Conservation (phyloP, 1,139 yeast species). For the Saccharomyces hybrid region DNA sequence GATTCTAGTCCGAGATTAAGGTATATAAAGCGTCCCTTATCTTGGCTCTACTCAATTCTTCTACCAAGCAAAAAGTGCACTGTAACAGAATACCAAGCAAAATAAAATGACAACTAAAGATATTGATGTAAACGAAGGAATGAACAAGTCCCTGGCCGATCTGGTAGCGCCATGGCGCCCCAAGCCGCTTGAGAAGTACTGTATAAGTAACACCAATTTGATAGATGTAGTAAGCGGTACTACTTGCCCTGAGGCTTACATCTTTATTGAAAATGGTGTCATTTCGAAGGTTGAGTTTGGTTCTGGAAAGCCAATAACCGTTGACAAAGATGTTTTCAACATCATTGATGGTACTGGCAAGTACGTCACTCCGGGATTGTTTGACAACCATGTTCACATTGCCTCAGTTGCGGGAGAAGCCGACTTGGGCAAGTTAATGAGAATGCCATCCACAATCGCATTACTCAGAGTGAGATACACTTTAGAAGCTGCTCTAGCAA, state of each 20-base stretch:
- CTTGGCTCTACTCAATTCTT: not conserved
- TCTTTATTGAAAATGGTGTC: not conserved
- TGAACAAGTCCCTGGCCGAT: not conserved
- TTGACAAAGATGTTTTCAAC: not conserved
- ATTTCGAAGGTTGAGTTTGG: not conserved
- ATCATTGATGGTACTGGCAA: constrained; percentile 3
- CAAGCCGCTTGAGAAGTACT: not conserved
- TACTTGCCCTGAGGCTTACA: not conserved
- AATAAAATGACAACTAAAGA: not conserved
- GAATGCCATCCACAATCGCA: constrained; percentile 4
- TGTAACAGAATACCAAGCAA: not conserved
- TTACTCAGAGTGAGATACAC: constrained; percentile 4
- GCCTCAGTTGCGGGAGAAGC: constrained; percentile 6
- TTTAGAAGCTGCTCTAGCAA: constrained; percentile 4
- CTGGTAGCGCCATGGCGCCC: not conserved
- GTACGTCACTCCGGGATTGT: constrained; percentile 5
- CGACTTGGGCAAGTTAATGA: constrained; percentile 1
- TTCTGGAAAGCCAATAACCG: not conserved
- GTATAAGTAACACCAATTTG: not conserved
- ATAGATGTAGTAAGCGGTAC: not conserved
- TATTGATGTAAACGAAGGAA: not conserved
- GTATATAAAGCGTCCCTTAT: not conserved
- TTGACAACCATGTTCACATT: constrained; percentile 6
- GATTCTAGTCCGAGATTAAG: not conserved
- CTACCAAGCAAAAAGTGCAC: not conserved